These are phyloP conservation scores for Dictyostelium purpureum DNA, from an alignment of 78 protist genomes.

Conservation along the genomic window DNA sequence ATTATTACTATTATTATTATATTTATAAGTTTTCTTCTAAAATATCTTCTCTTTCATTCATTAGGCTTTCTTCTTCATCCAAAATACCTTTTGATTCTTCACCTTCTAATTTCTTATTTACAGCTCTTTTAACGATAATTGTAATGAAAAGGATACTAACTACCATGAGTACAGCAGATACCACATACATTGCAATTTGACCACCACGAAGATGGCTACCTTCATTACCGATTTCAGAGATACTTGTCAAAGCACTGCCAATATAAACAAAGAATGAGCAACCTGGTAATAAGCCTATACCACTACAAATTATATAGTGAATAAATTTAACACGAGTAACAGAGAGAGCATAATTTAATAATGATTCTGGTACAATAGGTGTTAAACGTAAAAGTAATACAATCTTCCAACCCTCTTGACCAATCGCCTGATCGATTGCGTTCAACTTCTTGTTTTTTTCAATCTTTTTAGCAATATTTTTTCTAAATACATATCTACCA, in stretches of 20 bases:
- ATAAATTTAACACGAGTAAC: slow-evolving; percentile 30
- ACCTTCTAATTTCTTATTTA: slow-evolving; percentile 54
- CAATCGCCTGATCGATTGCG: slow-evolving; percentile 58
- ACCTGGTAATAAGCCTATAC: slow-evolving; percentile 67
- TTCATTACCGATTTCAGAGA: slow-evolving; percentile 49
- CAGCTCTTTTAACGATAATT: slow-evolving; percentile 67
- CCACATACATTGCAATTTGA: slow-evolving; percentile 37
- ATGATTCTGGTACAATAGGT: slow-evolving; percentile 55
- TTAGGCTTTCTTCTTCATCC: slow-evolving; percentile 44
- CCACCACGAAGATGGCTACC: neutral
- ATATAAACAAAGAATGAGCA: slow-evolving; percentile 61
- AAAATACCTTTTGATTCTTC: slow-evolving; percentile 51
- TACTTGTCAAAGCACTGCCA: slow-evolving; percentile 4
- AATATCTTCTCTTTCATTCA: neutral
- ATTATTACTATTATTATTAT: no score
- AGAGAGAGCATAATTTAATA: slow-evolving; percentile 61
- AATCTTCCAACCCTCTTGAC: slow-evolving; percentile 79
- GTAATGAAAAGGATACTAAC: slow-evolving; percentile 45
- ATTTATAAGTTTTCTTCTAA: neutral
- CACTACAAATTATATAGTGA: slow-evolving; percentile 51
- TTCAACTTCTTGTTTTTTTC: slow-evolving; percentile 53
- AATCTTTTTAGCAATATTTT: slow-evolving; percentile 38
- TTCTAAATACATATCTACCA: slow-evolving; percentile 73
- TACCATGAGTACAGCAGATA: slow-evolving; percentile 50
- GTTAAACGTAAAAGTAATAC: slow-evolving; percentile 45